A percentile compares a stretch with the other conserved stretches of the same genome.
Evolutionary conservation across 2,329 filamentous ascomycete species (phyloP).

Genomic region (Penicillium sp.): DNA sequence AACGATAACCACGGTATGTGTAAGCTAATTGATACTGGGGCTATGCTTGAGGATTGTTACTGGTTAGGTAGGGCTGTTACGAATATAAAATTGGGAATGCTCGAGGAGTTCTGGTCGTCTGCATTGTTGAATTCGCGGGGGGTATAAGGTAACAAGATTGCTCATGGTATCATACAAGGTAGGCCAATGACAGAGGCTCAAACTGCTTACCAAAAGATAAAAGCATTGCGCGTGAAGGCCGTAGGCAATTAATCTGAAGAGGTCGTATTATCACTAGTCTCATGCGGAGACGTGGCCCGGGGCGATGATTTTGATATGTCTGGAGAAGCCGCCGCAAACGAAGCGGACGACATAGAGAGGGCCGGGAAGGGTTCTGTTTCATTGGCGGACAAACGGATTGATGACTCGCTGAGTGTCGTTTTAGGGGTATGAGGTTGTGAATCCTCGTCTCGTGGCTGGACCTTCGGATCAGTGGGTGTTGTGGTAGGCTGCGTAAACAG

Average conservation of each 20-base stretch:
- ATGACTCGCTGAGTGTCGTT: constrained; percentile 14
- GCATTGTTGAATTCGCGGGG: constrained; percentile 6
- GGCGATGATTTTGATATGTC: constrained; percentile 8
- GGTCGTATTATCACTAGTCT: background rate
- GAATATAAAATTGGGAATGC: background rate
- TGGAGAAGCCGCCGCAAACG: constrained; percentile 6
- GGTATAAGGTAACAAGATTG: constrained; percentile 10
- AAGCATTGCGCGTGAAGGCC: background rate
- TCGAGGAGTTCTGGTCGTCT: background rate
- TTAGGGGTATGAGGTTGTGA: constrained; percentile 1
- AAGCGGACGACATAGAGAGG: constrained; percentile 17
- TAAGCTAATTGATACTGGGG: too few relatives aligned
- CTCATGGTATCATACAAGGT: constrained; percentile 10
- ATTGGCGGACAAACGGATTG: constrained; percentile 15
- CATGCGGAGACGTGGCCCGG: constrained; percentile 8
- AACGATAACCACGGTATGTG: too few relatives aligned
- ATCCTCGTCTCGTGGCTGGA: constrained; percentile 11
- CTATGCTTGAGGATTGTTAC: too few relatives aligned
- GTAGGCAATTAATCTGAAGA: background rate
- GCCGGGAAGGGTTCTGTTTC: constrained; percentile 37
- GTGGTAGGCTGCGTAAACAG: constrained; percentile 8
- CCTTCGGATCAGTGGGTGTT: constrained; percentile 3
- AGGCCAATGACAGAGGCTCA: background rate
- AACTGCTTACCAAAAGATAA: background rate
- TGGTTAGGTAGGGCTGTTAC: too few relatives aligned